Evolutionary conservation across 202 grass and related monocot genomes (phyloP).

Genomic region (Sporobolus alterniflorus): DNA sequence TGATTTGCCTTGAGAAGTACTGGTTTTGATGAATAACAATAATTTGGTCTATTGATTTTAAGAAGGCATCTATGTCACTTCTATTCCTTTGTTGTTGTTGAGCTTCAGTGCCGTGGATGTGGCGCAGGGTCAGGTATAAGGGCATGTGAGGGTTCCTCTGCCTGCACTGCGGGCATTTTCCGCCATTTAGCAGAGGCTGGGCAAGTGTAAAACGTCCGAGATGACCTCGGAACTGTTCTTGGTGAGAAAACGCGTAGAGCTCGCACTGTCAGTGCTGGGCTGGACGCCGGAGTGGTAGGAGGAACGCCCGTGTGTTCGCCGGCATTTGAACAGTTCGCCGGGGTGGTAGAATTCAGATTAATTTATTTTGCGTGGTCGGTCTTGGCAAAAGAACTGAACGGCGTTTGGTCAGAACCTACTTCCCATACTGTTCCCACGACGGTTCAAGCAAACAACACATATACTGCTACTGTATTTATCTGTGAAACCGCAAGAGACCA

Average conservation of each 20-base stretch:
- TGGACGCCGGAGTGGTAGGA: conserved; percentile 16
- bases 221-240: too few species aligned
- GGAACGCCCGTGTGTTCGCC: neutral
- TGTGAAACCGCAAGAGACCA: neutral
- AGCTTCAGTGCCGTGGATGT: too few species aligned
- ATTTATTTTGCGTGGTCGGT: conserved; percentile 4
- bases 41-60: neutral
- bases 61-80: neutral
- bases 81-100: too few species aligned
- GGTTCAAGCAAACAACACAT: conserved; percentile 3
- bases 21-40: neutral
- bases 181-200: too few species aligned
- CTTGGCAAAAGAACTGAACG: conserved; percentile 15
- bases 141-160: too few species aligned
- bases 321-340: neutral
- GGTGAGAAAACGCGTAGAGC: conserved; percentile 1
- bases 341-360: neutral
- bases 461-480: neutral
- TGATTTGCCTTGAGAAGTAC: neutral
- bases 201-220: too few species aligned
- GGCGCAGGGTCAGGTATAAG: neutral
- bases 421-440: neutral
- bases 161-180: too few species aligned
- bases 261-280: neutral
- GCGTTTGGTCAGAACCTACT: conserved; percentile 35